These are phyloP conservation scores for Eucalyptus pauciflora DNA, from an alignment of 345 rosid genomes.

Conservation along the genomic window DNA sequence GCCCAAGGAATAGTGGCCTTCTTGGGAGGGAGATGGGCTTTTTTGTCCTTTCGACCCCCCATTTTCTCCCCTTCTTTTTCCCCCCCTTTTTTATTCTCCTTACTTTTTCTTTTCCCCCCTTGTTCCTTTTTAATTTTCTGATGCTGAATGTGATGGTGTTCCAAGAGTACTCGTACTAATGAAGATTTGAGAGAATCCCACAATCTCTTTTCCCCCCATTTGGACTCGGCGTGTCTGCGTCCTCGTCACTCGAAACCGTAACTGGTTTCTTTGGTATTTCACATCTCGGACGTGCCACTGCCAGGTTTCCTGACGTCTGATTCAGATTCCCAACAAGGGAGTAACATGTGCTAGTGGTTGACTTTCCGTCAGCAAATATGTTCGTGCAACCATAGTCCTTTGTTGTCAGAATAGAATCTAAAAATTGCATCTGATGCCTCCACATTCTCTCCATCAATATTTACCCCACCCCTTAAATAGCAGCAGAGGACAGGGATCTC, in stretches of 20 bases:
- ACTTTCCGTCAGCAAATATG: neutral
- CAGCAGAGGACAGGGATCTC: neutral
- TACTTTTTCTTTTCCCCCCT: neutral
- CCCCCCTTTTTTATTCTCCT: neutral
- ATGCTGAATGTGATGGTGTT: neutral
- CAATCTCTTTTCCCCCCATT: neutral
- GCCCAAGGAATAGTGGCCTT: neutral
- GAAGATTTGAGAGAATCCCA: neutral
- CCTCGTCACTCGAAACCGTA: neutral
- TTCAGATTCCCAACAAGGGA: neutral
- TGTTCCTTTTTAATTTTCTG: neutral
- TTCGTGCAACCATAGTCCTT: neutral
- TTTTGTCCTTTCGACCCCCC: constrained; percentile 1
- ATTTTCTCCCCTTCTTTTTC: neutral
- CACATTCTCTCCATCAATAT: neutral
- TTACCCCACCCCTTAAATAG: neutral
- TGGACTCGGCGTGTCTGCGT: neutral
- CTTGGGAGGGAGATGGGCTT: neutral
- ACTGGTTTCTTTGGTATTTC: neutral
- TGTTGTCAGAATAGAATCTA: neutral
- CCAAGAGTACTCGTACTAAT: neutral
- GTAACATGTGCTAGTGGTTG: neutral
- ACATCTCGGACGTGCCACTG: neutral
- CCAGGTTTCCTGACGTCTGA: neutral
- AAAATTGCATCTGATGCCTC: neutral